Percentiles rank a stretch among this genome's conserved stretches.
phyloP scores from a whole-genome alignment of 768 basidiomycete species.

The Epithele typhae region DNA sequence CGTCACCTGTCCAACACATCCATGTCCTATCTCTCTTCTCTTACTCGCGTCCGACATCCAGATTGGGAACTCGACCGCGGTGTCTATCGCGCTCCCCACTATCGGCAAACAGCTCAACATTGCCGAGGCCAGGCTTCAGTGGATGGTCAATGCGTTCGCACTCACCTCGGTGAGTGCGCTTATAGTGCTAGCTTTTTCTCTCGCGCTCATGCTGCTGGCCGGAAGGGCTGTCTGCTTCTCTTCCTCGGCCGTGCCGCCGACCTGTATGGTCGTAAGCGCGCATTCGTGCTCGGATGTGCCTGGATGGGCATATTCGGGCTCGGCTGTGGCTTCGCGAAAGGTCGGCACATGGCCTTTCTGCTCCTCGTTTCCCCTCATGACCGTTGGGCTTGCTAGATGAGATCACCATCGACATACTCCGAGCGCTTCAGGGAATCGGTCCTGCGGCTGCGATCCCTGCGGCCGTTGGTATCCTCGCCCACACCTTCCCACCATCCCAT shows the following conservation, averaged over 20 bases:
- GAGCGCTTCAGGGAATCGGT: constrained; percentile 80
- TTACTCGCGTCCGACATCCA: constrained; percentile 4
- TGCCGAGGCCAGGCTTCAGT: constrained; percentile 51
- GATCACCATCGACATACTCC: constrained; percentile 60
- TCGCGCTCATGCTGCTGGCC: not conserved
- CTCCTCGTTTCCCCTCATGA: not conserved
- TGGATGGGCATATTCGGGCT: constrained; percentile 55
- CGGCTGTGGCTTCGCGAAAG: constrained; percentile 59
- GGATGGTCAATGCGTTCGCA: constrained; percentile 65
- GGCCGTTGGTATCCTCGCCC: constrained; percentile 78
- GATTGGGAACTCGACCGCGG: constrained; percentile 21
- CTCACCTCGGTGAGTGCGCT: constrained; percentile 55
- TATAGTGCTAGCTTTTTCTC: not conserved
- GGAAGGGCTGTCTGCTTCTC: constrained; percentile 71
- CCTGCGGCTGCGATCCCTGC: constrained; percentile 73
- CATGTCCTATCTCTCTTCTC: not conserved
- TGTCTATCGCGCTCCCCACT: constrained; percentile 27
- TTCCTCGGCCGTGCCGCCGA: constrained; percentile 80
- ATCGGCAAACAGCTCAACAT: constrained; percentile 41
- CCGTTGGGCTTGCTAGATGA: constrained; percentile 36
- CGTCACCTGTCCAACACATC: not conserved
- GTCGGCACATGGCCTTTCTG: constrained; percentile 25
- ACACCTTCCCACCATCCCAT: constrained; percentile 64
- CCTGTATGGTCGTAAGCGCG: constrained; percentile 67
- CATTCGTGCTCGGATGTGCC: constrained; percentile 57